phyloP scores from a whole-genome alignment of 75 land plant species.

The Cunninghamia lanceolata region DNA sequence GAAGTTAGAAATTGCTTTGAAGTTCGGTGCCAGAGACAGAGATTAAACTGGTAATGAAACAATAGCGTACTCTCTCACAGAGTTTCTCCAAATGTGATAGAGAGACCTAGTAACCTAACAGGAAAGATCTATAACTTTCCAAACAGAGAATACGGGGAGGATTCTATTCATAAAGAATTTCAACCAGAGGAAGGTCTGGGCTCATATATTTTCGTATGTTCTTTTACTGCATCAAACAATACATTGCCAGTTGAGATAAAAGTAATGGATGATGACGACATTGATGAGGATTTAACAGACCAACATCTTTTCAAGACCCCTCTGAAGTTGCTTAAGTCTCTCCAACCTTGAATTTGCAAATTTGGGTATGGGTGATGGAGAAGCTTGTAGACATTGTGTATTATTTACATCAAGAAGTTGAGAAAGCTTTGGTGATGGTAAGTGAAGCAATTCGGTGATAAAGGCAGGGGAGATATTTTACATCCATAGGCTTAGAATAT shows the following conservation, averaged over 20 bases:
- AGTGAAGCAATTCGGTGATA: too few relatives aligned
- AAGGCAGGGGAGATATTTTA: too few relatives aligned
- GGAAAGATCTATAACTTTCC: background rate
- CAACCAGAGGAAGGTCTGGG: background rate
- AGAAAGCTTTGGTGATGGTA: too few relatives aligned
- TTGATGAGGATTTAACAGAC: background rate
- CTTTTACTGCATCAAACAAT: background rate
- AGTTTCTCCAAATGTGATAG: background rate
- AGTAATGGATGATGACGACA: background rate
- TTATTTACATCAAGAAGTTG: too few relatives aligned
- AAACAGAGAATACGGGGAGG: background rate
- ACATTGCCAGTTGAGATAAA: background rate
- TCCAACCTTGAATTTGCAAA: background rate
- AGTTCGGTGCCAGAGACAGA: slow-evolving; percentile 28
- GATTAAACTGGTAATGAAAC: slow-evolving; percentile 30
- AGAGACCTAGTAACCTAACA: background rate
- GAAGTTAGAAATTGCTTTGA: slow-evolving; percentile 44
- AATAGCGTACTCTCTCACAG: background rate
- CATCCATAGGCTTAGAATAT: too few relatives aligned
- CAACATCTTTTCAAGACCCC: background rate
- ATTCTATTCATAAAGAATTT: background rate
- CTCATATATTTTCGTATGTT: background rate
- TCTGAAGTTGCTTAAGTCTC: background rate
- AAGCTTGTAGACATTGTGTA: too few relatives aligned
- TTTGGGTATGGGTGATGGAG: too few relatives aligned